Percentiles rank a stretch among this genome's conserved stretches.
Evolutionary conservation across 169 alveolate species (phyloP).

Genomic region (Eimeria sp.): DNA sequence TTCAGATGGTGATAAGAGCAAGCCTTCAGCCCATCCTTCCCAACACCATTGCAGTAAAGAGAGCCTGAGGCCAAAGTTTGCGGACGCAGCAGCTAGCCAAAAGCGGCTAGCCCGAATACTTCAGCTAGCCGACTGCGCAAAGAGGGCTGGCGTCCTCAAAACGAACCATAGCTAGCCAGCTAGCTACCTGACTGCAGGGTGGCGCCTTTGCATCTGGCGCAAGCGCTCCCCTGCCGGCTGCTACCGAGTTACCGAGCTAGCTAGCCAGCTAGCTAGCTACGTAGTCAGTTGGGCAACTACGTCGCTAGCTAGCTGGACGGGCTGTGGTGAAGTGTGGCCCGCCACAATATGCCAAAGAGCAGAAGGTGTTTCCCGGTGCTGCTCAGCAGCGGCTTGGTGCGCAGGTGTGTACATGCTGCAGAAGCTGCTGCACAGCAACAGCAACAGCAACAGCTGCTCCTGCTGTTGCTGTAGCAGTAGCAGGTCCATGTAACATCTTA

Average conservation of each 20-base stretch:
- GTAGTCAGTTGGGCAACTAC: no score
- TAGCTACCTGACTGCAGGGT: no score
- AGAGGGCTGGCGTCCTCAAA: not conserved
- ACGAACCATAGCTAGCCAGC: not conserved
- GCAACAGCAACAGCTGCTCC: not conserved
- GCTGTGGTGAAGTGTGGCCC: not conserved
- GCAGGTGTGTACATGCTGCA: not conserved
- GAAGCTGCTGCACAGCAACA: not conserved
- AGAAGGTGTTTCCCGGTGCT: not conserved
- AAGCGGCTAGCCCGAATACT: constrained; percentile 3
- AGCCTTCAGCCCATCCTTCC: not conserved
- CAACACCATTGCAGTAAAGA: not conserved
- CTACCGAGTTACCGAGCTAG: no score
- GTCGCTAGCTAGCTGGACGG: not conserved
- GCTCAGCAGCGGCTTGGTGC: not conserved
- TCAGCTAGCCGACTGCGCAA: not conserved
- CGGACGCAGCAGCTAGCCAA: not conserved
- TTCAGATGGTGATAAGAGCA: no score
- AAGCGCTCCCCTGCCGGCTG: no score
- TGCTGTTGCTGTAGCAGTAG: not conserved
- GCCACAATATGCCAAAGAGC: not conserved
- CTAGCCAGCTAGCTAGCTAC: no score
- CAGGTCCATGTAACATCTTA: not conserved
- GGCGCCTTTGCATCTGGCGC: no score
- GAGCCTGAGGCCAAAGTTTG: not conserved